Evolutionary conservation across 345 rosid species (phyloP).

Genomic region (Lepidium didymum): DNA sequence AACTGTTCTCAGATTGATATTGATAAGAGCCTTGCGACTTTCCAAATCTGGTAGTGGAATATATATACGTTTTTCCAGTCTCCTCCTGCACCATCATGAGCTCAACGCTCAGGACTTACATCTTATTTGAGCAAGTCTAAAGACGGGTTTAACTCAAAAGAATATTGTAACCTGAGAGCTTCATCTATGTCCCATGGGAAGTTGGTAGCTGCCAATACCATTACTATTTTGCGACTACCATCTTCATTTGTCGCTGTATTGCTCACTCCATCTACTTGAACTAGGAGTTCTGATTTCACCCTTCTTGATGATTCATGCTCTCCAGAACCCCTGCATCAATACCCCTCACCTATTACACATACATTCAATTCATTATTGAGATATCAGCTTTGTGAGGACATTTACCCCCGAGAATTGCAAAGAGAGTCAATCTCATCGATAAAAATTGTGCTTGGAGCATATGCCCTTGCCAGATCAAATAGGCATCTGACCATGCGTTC

Average conservation of each 20-base stretch:
- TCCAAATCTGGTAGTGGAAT: conserved; percentile 98
- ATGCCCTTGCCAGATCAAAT: conserved; percentile 93
- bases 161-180: conserved; percentile 67
- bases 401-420: conserved; percentile 94
- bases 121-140: not conserved
- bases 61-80: conserved; percentile 97
- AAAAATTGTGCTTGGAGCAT: conserved; percentile 96
- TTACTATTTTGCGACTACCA: conserved; percentile 92
- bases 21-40: conserved; percentile 94
- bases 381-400: not conserved
- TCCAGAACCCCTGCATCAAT: conserved; percentile 69
- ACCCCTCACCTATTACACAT: not conserved
- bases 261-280: conserved; percentile 99
- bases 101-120: not conserved
- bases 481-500: conserved; percentile 96
- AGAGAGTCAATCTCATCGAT: conserved; percentile 97
- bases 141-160: not conserved
- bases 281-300: conserved; percentile 98
- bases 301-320: conserved; percentile 99
- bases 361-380: not conserved
- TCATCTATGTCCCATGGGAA: conserved; percentile 99
- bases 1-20: conserved; percentile 90
- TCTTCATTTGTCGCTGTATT: conserved; percentile 86
- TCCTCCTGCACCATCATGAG: conserved; percentile 57
- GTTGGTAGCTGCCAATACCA: conserved; percentile 99